A percentile compares a stretch with the other conserved stretches of the same genome.
Evolutionary conservation across 176 grass and related monocot species (phyloP).

Genomic region (Oryza brachyantha): DNA sequence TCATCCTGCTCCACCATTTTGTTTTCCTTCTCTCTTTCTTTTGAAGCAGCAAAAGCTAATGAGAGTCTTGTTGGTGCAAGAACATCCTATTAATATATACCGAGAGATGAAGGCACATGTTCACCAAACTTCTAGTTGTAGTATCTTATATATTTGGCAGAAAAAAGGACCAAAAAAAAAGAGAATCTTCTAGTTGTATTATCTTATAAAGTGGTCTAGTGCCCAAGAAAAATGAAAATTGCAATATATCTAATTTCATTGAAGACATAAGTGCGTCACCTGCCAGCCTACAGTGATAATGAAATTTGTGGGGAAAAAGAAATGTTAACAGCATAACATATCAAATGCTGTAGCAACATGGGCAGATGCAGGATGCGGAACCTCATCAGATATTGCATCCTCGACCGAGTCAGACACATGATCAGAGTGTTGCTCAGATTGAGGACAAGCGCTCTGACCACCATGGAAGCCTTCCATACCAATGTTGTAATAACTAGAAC

Average conservation of each 20-base stretch:
- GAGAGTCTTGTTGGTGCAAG: slow-evolving; percentile 33
- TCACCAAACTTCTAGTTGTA: no score
- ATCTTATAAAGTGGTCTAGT: neutral
- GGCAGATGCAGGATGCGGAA: neutral
- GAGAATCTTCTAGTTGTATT: neutral
- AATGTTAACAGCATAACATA: neutral
- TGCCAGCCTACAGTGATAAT: neutral
- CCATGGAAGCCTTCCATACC: slow-evolving; percentile 19
- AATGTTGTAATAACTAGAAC: neutral
- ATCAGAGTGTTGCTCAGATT: slow-evolving; percentile 15
- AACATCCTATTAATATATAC: slow-evolving; percentile 27
- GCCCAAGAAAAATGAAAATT: slow-evolving; percentile 2
- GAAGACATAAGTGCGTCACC: neutral
- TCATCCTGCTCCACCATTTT: slow-evolving; percentile 27
- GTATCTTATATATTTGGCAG: slow-evolving; percentile 18
- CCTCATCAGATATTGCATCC: slow-evolving; percentile 42
- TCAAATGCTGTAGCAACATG: neutral
- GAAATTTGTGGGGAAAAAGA: neutral
- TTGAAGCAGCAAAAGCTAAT: slow-evolving; percentile 23
- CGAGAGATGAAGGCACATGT: neutral
- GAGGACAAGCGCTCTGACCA: neutral
- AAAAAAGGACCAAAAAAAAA: neutral
- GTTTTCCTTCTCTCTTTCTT: slow-evolving; percentile 10
- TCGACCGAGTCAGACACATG: slow-evolving; percentile 25
- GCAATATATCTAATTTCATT: neutral